These are phyloP conservation scores for Centrapalus pauciflorus DNA, from an alignment of 129 eudicot species.

Conservation along the genomic window DNA sequence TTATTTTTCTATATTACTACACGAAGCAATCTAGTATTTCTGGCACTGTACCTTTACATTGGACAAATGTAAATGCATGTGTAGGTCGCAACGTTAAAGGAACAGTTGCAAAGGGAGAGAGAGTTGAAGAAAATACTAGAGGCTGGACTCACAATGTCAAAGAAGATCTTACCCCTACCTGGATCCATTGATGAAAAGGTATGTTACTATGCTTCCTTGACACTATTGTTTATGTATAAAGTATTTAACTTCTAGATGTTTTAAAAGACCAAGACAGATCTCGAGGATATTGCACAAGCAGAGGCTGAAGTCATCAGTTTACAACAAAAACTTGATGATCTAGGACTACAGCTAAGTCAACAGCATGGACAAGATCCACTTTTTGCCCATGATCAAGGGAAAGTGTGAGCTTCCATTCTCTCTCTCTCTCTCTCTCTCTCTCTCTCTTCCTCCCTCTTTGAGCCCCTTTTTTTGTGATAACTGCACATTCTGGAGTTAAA, in stretches of 20 bases:
- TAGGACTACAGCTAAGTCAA: slow-evolving; percentile 41
- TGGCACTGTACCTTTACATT: neutral
- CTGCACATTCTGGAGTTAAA: neutral
- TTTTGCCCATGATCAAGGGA: slow-evolving; percentile 34
- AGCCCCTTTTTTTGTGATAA: neutral
- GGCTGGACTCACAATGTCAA: slow-evolving; percentile 46
- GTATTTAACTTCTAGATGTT: slow-evolving; percentile 28
- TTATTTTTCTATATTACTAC: neutral
- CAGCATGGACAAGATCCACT: no score
- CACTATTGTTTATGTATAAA: slow-evolving; percentile 14
- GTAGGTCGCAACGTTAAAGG: slow-evolving; percentile 69
- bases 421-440: neutral
- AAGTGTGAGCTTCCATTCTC: slow-evolving; percentile 42
- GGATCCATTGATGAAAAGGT: slow-evolving; percentile 66
- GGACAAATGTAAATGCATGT: slow-evolving; percentile 1
- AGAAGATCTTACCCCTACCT: slow-evolving; percentile 30
- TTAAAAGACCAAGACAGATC: slow-evolving; percentile 56
- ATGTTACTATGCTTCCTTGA: slow-evolving; percentile 10
- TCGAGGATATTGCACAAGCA: slow-evolving; percentile 50
- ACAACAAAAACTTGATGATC: slow-evolving; percentile 66
- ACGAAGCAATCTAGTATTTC: slow-evolving; percentile 8
- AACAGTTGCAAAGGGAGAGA: slow-evolving; percentile 66
- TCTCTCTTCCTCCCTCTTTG: neutral
- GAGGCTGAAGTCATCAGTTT: slow-evolving; percentile 51
- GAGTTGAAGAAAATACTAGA: slow-evolving; percentile 65